Evolutionary conservation across 1,139 yeast genomes (phyloP).

Genomic region (Geotrichum fermentans): DNA sequence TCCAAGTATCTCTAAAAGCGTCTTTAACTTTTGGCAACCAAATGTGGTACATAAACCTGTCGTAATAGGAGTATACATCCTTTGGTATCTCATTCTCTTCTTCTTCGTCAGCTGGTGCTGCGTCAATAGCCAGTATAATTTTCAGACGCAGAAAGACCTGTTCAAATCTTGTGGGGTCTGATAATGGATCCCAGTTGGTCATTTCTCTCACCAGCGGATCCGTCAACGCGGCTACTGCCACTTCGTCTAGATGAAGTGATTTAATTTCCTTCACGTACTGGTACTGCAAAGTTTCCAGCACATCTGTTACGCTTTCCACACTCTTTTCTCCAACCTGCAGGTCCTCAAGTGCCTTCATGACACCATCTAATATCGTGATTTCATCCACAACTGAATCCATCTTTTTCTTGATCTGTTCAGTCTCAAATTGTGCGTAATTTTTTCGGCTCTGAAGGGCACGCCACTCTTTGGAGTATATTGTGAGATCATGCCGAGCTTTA

Average conservation of each 20-base stretch:
- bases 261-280: conserved; percentile 27
- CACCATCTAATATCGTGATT: conserved; percentile 19
- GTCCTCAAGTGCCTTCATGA: conserved; percentile 24
- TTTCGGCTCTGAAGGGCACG: conserved; percentile 27
- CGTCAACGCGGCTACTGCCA: conserved; percentile 34
- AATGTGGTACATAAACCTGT: conserved; percentile 36
- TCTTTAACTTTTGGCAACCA: conserved; percentile 39
- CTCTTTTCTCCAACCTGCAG: conserved; percentile 22
- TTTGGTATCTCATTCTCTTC: conserved; percentile 13
- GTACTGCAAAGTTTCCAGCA: conserved; percentile 29
- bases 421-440: conserved; percentile 27
- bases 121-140: conserved; percentile 23
- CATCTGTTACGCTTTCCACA: conserved; percentile 11
- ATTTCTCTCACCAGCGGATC: conserved; percentile 32
- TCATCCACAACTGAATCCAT: conserved; percentile 24
- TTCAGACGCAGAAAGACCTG: conserved; percentile 33
- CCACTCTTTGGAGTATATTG: conserved; percentile 32
- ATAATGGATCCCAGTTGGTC: conserved; percentile 40
- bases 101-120: conserved; percentile 3
- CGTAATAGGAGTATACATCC: conserved; percentile 31
- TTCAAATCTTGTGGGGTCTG: conserved; percentile 31
- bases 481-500: conserved; percentile 31
- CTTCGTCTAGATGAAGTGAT: conserved; percentile 27
- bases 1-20: conserved; percentile 38
- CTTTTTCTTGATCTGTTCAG: conserved; percentile 24